Evolutionary conservation across 257 asterid species (phyloP), one percentile per base, ranked within the genome.

Genomic region (Ilex asprella): DNA sequence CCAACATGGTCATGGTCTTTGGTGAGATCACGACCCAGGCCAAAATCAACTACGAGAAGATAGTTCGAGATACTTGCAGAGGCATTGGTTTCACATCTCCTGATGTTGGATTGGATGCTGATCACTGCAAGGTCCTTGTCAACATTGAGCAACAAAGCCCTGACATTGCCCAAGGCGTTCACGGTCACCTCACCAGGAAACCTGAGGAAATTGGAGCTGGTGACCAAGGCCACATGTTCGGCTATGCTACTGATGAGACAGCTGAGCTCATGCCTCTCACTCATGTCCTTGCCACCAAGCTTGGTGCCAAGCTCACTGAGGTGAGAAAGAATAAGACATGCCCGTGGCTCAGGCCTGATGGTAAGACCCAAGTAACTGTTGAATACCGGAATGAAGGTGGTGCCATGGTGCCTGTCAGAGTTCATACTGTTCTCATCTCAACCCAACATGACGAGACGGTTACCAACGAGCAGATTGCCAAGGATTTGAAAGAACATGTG

Each of bases 161-260:
- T 13, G 96, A 89, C 76, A 89, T 89, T 68, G 96, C 96, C 44
- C 96, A 89, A 79, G 96, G 96, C 6, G 95, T 89, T 64, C 96
- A 89, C 5, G 96, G 96, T 27, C 96, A 89, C 69, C 80, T 89
- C 65, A 86, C 92, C 71, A 89, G 86, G 91, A 89, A 89, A 46
- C 96, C 96, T 0, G 96, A 89, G 71, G 96, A 89, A 21, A 86
- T 89, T 16, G 96, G 96, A 67, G 96, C 96, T n/a, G 96, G 96
- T 60, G 96, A 89, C 27, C 27, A 21, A 21, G 27, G 27, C 27
- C 27, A 21, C 27, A 21, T 21, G 27, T 21, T 21, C 27, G 96
- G 96, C 29, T 88, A 88, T 47, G 96, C 95, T 59, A 89, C 96
- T 14, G 96, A 89, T 58, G 96, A 89, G 59, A 89, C 96, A 0